A percentile compares a stretch with the other conserved stretches of the same genome.
These are phyloP conservation scores for Clitopilus passeckerianus DNA, from an alignment of 768 basidiomycete species.

Conservation along the genomic window DNA sequence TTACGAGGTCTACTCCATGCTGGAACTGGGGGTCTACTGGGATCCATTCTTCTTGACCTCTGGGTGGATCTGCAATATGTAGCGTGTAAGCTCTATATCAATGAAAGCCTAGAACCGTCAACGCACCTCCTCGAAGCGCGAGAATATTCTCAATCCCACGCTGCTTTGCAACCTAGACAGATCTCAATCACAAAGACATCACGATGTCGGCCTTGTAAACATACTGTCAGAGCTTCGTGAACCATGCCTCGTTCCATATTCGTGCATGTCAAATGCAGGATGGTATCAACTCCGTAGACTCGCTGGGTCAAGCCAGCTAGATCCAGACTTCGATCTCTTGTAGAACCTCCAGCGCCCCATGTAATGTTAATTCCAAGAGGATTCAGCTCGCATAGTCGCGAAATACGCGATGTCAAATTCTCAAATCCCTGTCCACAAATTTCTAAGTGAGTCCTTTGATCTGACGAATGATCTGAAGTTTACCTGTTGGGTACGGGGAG, in stretches of 20 bases:
- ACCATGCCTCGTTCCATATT: slow-evolving; percentile 91
- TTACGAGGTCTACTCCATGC: slow-evolving; percentile 85
- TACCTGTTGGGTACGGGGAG: slow-evolving; percentile 89
- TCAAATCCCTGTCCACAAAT: slow-evolving; percentile 66
- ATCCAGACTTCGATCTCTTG: slow-evolving; percentile 82
- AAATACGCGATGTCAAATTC: slow-evolving; percentile 85
- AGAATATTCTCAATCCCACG: slow-evolving; percentile 86
- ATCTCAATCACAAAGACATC: slow-evolving; percentile 2
- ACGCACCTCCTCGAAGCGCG: slow-evolving; percentile 84
- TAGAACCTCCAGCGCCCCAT: slow-evolving; percentile 97
- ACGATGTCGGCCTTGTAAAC: slow-evolving; percentile 2
- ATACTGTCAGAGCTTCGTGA: slow-evolving; percentile 71
- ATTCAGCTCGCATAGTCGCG: slow-evolving; percentile 67
- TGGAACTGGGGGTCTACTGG: slow-evolving; percentile 80
- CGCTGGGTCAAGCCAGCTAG: slow-evolving; percentile 75
- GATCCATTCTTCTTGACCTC: slow-evolving; percentile 92
- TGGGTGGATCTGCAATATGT: slow-evolving; percentile 69
- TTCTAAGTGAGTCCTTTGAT: background rate
- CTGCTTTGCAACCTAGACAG: slow-evolving; percentile 63
- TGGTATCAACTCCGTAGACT: slow-evolving; percentile 75
- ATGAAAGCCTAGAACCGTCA: background rate
- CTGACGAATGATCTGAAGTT: background rate
- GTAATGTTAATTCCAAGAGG: slow-evolving; percentile 90
- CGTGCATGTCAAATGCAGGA: slow-evolving; percentile 95
- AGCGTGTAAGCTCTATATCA: background rate